A percentile compares a stretch with the other conserved stretches of the same genome.
Evolutionary conservation across 1,284 basidiomycete species (phyloP).

Genomic region (Apiotrichum sp.): DNA sequence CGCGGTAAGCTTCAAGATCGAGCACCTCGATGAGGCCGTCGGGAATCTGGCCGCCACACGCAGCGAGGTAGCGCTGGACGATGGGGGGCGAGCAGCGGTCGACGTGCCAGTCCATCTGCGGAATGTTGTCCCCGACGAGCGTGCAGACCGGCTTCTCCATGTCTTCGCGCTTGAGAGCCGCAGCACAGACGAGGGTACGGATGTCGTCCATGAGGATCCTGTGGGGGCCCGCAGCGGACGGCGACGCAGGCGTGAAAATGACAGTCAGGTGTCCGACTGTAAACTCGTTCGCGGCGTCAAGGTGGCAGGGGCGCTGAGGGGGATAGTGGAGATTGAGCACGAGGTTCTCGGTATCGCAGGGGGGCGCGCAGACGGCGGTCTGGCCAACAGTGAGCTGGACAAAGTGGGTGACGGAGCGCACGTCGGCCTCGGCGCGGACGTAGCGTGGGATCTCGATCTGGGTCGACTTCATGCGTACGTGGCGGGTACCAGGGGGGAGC

Average conservation of each 20-base stretch:
- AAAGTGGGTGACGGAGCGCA: not conserved
- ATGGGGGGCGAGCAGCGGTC: not conserved
- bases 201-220: not conserved
- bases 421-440: not conserved
- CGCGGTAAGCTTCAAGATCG: not conserved
- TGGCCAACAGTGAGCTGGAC: not conserved
- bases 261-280: not conserved
- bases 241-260: not conserved
- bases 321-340: not conserved
- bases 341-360: not conserved
- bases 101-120: no score
- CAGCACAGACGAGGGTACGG: not conserved
- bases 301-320: not conserved
- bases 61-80: not conserved
- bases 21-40: not conserved
- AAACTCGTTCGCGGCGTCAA: not conserved
- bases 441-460: not conserved
- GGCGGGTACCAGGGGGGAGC: not conserved
- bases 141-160: not conserved
- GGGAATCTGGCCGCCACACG: not conserved
- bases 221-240: not conserved
- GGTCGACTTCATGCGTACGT: not conserved
- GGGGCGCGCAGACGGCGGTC: not conserved
- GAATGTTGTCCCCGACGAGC: not conserved
- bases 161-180: not conserved